Conservation (phyloP, 495 filamentous ascomycete species). For the Penicillium canariense region DNA sequence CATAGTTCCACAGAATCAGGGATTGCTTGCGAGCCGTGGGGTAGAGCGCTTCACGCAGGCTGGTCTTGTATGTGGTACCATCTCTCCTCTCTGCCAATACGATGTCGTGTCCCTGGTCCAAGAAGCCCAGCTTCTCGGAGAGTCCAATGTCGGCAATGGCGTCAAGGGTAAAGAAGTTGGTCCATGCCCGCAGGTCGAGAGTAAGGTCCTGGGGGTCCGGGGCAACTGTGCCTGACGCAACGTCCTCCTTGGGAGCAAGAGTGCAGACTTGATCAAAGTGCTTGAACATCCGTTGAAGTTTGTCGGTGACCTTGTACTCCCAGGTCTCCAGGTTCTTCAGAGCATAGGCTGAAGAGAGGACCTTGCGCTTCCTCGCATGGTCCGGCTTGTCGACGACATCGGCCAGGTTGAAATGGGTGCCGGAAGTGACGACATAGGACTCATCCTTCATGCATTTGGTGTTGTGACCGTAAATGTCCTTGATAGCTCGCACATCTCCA, state of each 20-base stretch:
- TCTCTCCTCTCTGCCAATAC: conserved; percentile 39
- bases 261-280: conserved; percentile 39
- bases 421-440: conserved; percentile 40
- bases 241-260: conserved; percentile 20
- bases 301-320: conserved; percentile 57
- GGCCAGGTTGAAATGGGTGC: conserved; percentile 44
- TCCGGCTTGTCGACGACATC: conserved; percentile 50
- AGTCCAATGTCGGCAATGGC: conserved; percentile 56
- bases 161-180: conserved; percentile 46
- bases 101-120: conserved; percentile 46
- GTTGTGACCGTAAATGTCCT: conserved; percentile 56
- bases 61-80: conserved; percentile 39
- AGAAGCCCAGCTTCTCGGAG: conserved; percentile 49
- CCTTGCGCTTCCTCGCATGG: conserved; percentile 49
- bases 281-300: conserved; percentile 40
- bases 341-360: conserved; percentile 52
- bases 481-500: conserved; percentile 45
- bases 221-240: conserved; percentile 22
- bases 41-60: conserved; percentile 47
- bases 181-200: conserved; percentile 46
- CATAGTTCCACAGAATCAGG: conserved; percentile 48
- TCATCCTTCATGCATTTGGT: conserved; percentile 50
- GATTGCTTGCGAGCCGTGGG: conserved; percentile 43
- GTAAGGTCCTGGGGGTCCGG: conserved; percentile 28
- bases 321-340: conserved; percentile 54